Base-by-base conservation (phyloP, 768 basidiomycete species). In the Psilocybe azurescens region DNA sequence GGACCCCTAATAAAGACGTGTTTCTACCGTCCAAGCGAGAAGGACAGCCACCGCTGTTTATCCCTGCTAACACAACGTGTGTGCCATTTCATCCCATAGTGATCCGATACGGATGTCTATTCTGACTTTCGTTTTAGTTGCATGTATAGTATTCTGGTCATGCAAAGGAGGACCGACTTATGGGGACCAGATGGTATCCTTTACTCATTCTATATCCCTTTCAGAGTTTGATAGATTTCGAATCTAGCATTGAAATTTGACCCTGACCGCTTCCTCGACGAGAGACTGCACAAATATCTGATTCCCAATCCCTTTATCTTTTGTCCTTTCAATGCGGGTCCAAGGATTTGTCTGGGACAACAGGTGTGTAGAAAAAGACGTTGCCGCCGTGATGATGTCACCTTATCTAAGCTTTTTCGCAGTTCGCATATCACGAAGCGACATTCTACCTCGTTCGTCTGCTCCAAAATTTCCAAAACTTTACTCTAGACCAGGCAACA, bases 261-360 rank as follows among this genome's bases (percentile, higher is more conserved):
- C 66, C 86, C 86, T 1, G 80, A 85, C 64, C 76, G 85, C 1
- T 86, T 85, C 76, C 69, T 86, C 29, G 84, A 87, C 62, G 80
- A 82, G 41, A 75, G 85, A 1, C 53, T 82, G 1, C 60, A 69
- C 20, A 81, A 79, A 64, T 80, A 83, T 65, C 64, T 83, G 51
- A 76, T 76, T 0, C 75, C 78, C 1, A 85, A 86, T 59, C 74
- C 72, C 0, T 74, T 75, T 62, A 77, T 79, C 8, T 79, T 78
- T 64, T 62, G 73, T n/a, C 77, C 76, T 8, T 78, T 78, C 67
- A 79, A 74, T 54, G 77, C 75, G 9, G 74, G 77, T 2, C 75
- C 75, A 3, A 60, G 74, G 28, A 77, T 76, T 32, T 76, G 75
- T 57, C 63, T 77, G 11, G 76, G 79, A 86, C 70, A 83, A 84